Evolutionary conservation across 2,329 filamentous ascomycete genomes (phyloP), one percentile per base, ranked within the genome.

Genomic region (Fusarium udum): DNA sequence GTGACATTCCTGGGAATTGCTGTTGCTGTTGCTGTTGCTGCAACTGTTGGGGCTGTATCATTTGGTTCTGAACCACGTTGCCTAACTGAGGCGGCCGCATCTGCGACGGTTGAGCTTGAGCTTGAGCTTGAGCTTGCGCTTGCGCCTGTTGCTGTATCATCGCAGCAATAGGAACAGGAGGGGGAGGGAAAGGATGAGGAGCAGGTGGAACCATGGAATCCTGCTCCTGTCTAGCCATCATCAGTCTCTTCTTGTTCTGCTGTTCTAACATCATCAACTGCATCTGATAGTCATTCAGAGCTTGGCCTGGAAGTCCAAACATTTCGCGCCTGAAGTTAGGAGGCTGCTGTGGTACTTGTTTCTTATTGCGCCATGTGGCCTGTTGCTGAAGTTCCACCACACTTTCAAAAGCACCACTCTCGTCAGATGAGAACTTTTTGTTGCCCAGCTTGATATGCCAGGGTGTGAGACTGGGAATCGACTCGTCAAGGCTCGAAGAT

Each of bases 221-320:
- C 80, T 95, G 92, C 79, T 95, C 90, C 79, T 91, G 92, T 24
- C 93, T 90, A 32, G 93, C 93, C 92, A 95, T 94, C 86, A 95
- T 91, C 51, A 95, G 85, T 16, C 93, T 87, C 82, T 94, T 95
- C 86, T 95, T 95, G 77, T 95, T 95, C 82, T 95, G 93, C 82
- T 95, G 93, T 81, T 95, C 93, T 13, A 95, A 87, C 43, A 95
- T 83, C 93, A 95, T 95, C 79, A 95, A 84, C 81, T 95, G 93
- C 92, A 94, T 94, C 83, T 95, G 93, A 77, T 95, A 95, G 80
- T 95, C 93, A 18, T 39, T 18, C 15, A 46, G 46, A 7, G 18
- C 24, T 11, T 26, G n/a, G 12, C 26, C 26, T 16, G 48, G 40
- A 15, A 61, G 20, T 18, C 71, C 71, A 39, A 74, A 74, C 56